phyloP scores from a whole-genome alignment of 2,329 filamentous ascomycete genomes.

The Chlorencoelia australis region DNA sequence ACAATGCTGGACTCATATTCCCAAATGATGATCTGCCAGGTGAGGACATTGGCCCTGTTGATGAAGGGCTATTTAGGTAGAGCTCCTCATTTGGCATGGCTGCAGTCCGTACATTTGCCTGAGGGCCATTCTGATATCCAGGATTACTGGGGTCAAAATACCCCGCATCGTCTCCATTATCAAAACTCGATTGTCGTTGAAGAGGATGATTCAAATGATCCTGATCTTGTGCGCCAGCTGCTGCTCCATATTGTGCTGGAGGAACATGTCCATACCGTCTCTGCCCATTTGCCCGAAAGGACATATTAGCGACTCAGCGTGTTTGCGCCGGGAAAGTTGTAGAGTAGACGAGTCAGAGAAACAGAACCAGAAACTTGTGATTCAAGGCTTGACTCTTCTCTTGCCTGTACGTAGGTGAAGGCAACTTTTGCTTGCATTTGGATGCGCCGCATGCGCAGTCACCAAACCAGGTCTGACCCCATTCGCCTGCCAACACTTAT shows the following conservation, averaged over 20 bases:
- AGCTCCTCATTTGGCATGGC: conserved; percentile 44
- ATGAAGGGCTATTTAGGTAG: conserved; percentile 37
- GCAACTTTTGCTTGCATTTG: conserved; percentile 16
- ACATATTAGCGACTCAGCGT: conserved; percentile 36
- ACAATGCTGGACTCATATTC: conserved; percentile 25
- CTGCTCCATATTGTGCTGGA: conserved; percentile 48
- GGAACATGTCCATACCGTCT: conserved; percentile 57
- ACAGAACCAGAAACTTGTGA: too few relatives aligned
- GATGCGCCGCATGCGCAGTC: conserved; percentile 10
- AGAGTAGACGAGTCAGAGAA: too few relatives aligned
- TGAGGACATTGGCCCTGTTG: conserved; percentile 19
- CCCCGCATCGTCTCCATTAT: conserved; percentile 61
- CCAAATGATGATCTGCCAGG: conserved; percentile 20
- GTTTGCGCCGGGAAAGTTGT: too few relatives aligned
- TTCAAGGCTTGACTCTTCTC: not conserved
- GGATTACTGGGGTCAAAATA: conserved; percentile 34
- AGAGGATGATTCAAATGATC: conserved; percentile 30
- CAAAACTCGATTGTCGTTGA: conserved; percentile 58
- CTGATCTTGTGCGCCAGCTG: conserved; percentile 28
- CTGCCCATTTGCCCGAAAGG: conserved; percentile 49
- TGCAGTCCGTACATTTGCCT: conserved; percentile 18
- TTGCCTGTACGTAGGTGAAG: conserved; percentile 5
- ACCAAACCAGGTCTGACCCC: too few relatives aligned
- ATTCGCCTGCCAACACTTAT: conserved; percentile 16
- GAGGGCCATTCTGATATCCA: conserved; percentile 25